phyloP scores from a whole-genome alignment of 495 filamentous ascomycete species.

The Talaromyces trachyspermus region DNA sequence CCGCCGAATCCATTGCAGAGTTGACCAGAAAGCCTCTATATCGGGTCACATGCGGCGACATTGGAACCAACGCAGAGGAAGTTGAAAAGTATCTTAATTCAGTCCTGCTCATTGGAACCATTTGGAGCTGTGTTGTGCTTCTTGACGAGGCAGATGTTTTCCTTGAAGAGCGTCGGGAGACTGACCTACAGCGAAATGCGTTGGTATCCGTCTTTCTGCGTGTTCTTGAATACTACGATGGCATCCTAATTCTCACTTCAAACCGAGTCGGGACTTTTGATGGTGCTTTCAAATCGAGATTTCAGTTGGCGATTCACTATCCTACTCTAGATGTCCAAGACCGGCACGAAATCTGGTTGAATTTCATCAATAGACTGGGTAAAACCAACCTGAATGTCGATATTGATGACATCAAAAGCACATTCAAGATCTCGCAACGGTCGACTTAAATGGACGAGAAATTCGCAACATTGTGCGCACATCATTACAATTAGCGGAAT shows the following conservation, averaged over 20 bases:
- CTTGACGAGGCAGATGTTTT: slow-evolving; percentile 44
- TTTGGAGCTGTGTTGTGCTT: slow-evolving; percentile 48
- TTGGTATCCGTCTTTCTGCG: slow-evolving; percentile 45
- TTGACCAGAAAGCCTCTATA: slow-evolving; percentile 44
- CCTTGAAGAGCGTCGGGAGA: slow-evolving; percentile 29
- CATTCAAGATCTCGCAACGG: slow-evolving; percentile 13
- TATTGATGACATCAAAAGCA: slow-evolving; percentile 15
- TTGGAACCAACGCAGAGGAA: slow-evolving; percentile 39
- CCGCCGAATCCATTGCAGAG: slow-evolving; percentile 48
- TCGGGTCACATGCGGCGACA: slow-evolving; percentile 47
- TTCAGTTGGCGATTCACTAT: slow-evolving; percentile 41
- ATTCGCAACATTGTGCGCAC: slow-evolving; percentile 24
- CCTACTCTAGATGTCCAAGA: slow-evolving; percentile 7
- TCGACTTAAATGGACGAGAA: slow-evolving; percentile 31
- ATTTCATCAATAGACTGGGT: slow-evolving; percentile 22
- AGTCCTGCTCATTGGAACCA: slow-evolving; percentile 42
- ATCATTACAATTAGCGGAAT: slow-evolving; percentile 16
- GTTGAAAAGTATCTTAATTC: slow-evolving; percentile 45
- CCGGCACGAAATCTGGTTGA: slow-evolving; percentile 31
- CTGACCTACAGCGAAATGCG: slow-evolving; percentile 32
- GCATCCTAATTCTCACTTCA: slow-evolving; percentile 27
- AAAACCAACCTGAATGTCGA: slow-evolving; percentile 14
- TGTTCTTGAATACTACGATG: slow-evolving; percentile 46
- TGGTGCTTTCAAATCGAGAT: slow-evolving; percentile 41
- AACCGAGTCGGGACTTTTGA: slow-evolving; percentile 44